Base-by-base conservation (phyloP, 257 asterid genomes). In the Jacaranda copaia region DNA sequence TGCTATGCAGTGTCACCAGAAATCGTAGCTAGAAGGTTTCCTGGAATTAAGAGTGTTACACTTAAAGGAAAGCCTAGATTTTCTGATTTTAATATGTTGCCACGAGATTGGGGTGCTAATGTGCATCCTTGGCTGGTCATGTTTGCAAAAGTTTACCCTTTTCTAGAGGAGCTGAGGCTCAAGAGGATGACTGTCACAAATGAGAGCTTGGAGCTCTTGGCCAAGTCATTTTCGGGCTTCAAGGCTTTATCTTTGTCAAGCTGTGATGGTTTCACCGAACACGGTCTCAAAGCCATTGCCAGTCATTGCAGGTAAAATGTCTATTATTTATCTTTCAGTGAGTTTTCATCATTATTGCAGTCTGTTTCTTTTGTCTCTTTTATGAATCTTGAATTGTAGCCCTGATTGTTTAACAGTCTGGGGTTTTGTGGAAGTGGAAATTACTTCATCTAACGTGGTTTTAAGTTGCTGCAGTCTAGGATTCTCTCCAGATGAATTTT, bases 1-100 rank as follows among this genome's bases (percentile, higher is more conserved):
- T 89, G 97, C 81, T 92, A 92, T 80, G 86, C 97, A 3, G 97
- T 92, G 67, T 84, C 93, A 38, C 97, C 97, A 8, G 97, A 88
- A 70, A 88, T 89, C 59, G 96, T 89, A 20, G 91, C 93, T 32
- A 79, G 88, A 59, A 87, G 97, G 79, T 92, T 92, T 69, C 92
- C 88, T 2, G 88, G 81, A 79, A 88, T 92, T 76, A 92, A 76
- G 88, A 85, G 96, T 71, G 83, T 92, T 36, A 88, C 90, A 2
- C 89, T 92, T 25, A 92, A 92, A 73, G 97, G 97, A 73, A 89
- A 81, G 78, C 97, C 97, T 0, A 82, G 97, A 79, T 92, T 92
- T 87, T 92, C 97, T 6, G 97, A 92, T 83, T 92, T 92, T 80
- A 87, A 89, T 80, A 70, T 92, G 90, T 81, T 92, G 58, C 97